Percentiles rank a stretch among this genome's conserved stretches.
Conservation (phyloP, 1,139 yeast species). For the Blastobotrys malaysiensis region DNA sequence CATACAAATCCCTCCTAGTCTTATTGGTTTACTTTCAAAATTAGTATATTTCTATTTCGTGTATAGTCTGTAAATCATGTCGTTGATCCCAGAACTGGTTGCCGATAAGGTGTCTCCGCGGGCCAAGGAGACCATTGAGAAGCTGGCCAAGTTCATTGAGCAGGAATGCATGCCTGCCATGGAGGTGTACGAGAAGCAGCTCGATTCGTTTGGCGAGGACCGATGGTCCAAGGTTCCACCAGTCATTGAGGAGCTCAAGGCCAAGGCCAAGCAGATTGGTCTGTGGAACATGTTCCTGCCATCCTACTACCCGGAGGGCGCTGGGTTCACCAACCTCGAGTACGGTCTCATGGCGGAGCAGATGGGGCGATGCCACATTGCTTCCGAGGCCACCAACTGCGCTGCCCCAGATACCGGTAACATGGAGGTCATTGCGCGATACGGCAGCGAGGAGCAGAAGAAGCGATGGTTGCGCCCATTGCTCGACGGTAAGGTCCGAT, state of each 20-base stretch:
- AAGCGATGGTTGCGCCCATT: constrained; percentile 51
- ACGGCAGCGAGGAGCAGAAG: constrained; percentile 51
- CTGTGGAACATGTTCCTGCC: constrained; percentile 65
- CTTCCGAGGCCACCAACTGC: constrained; percentile 62
- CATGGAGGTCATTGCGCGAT: constrained; percentile 62
- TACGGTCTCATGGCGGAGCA: constrained; percentile 69
- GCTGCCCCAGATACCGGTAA: constrained; percentile 74
- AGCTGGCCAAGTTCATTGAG: constrained; percentile 50
- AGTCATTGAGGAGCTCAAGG: constrained; percentile 49
- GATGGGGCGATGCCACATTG: constrained; percentile 52
- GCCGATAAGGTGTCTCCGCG: constrained; percentile 41
- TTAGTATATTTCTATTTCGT: too few species aligned
- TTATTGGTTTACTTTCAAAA: too few species aligned
- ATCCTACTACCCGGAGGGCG: constrained; percentile 53
- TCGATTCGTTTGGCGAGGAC: constrained; percentile 37
- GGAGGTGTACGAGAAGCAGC: constrained; percentile 39
- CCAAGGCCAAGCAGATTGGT: constrained; percentile 51
- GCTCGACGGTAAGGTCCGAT: constrained; percentile 53
- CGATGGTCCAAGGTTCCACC: constrained; percentile 52
- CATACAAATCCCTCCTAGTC: background rate
- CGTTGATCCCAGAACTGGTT: constrained; percentile 37
- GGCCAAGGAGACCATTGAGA: constrained; percentile 49
- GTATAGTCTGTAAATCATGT: too few species aligned
- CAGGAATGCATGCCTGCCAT: constrained; percentile 59
- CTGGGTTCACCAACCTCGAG: constrained; percentile 61